Conservation (phyloP, 2,329 filamentous ascomycete species). For the Trichoderma lentiforme region DNA sequence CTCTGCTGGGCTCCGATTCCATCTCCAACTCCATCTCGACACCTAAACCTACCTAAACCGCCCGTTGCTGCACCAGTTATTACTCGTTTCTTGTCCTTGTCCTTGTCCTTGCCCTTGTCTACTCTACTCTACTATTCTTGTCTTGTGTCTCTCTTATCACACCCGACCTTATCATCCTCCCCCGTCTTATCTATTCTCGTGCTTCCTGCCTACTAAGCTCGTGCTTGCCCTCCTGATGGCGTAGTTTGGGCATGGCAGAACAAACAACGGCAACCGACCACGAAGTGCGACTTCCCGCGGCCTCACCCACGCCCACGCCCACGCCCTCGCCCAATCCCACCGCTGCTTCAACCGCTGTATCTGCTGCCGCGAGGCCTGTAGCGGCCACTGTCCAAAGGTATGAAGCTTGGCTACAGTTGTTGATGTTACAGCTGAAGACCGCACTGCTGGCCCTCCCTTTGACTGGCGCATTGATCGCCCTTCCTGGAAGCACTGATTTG, state of each 20-base stretch:
- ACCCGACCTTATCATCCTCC: neutral
- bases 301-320: conserved; percentile 32
- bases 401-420: neutral
- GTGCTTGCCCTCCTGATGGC: conserved; percentile 55
- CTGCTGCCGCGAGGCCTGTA: conserved; percentile 25
- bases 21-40: neutral
- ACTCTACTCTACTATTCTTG: neutral
- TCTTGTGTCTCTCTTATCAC: neutral
- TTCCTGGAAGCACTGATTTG: neutral
- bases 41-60: neutral
- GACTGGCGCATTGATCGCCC: neutral
- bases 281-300: conserved; percentile 52
- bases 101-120: neutral
- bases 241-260: conserved; percentile 65
- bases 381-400: conserved; percentile 26
- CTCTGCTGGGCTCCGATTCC: neutral
- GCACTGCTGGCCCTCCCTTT: neutral
- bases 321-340: conserved; percentile 27
- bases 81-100: neutral
- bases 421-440: neutral
- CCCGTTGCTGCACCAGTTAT: neutral
- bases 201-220: conserved; percentile 21
- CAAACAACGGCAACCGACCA: conserved; percentile 55
- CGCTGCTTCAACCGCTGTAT: conserved; percentile 22
- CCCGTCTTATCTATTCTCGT: neutral